These are phyloP conservation scores for Allodekkera sacchari DNA, from an alignment of 805 yeast genomes.

Conservation along the genomic window DNA sequence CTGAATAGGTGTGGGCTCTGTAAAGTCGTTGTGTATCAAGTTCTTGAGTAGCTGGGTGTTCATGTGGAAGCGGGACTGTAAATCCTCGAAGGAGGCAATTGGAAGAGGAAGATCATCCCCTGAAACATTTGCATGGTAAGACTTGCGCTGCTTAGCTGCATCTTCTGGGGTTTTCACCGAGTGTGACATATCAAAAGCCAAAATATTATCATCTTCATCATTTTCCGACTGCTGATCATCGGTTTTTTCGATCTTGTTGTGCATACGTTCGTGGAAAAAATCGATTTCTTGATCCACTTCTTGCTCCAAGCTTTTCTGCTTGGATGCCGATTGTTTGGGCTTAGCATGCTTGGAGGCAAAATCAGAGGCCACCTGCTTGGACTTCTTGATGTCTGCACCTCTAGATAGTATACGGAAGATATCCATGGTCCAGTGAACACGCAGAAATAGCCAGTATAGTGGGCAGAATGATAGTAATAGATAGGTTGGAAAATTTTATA, in stretches of 20 bases:
- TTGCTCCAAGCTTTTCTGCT: slow-evolving; percentile 31
- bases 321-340: slow-evolving; percentile 22
- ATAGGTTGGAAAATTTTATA: no score
- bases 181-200: slow-evolving; percentile 3
- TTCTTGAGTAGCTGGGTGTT: slow-evolving; percentile 52
- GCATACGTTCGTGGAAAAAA: slow-evolving; percentile 62
- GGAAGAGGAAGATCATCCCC: slow-evolving; percentile 90
- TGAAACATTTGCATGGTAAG: slow-evolving; percentile 57
- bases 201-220: slow-evolving; percentile 5
- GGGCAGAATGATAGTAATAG: no score
- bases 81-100: slow-evolving; percentile 80
- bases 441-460: no score
- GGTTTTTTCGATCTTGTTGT: slow-evolving; percentile 16
- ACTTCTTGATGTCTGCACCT: slow-evolving; percentile 73
- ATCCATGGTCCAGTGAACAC: slow-evolving; percentile 70
- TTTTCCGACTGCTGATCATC: slow-evolving; percentile 23
- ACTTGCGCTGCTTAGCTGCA: slow-evolving; percentile 52
- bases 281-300: slow-evolving; percentile 70
- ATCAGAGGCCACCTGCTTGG: slow-evolving; percentile 36
- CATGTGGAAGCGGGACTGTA: slow-evolving; percentile 58
- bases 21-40: slow-evolving; percentile 59
- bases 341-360: slow-evolving; percentile 36
- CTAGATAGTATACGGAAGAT: slow-evolving; percentile 76
- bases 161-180: slow-evolving; percentile 47
- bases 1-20: slow-evolving; percentile 89